Evolutionary conservation across 2,329 filamentous ascomycete species (phyloP), one percentile per base, ranked within the genome.

Genomic region (Fusarium oligoseptatum): DNA sequence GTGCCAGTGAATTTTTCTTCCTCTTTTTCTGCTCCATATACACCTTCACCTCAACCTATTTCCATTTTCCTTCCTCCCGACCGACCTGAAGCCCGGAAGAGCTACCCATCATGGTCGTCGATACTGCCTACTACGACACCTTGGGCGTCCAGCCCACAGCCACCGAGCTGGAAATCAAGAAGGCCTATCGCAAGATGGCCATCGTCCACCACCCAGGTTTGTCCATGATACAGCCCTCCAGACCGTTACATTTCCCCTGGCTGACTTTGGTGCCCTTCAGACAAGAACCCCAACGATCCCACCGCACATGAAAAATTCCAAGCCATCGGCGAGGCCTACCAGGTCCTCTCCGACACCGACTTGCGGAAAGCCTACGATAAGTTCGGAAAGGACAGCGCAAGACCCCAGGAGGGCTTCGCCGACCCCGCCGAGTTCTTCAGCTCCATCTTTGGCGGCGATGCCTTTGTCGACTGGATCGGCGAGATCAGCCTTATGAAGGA

Each of bases 401-500:
- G 96, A 81, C 97, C 97, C 1, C 91, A 92, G 78, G 94, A 95
- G 79, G 97, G 97, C 72, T 99, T 99, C 83, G 94, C 94, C 87
- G 97, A 99, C 83, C 97, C 97, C 1, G 90, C 95, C 74, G 97
- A 99, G 85, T 99, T 99, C 89, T 99, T 99, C 86, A 94, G 94
- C 80, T 97, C 95, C 87, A 99, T 99, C 78, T 99, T 99, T 81
- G 97, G 97, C 77, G 97, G 97, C 70, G 96, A 98, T 79, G 95
- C 96, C 14, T 99, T 99, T 80, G 88, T 93, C 71, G 96, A 99
- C 86, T 95, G 97, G 88, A 98, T 99, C 80, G 97, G 97, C 76
- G 97, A 99, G 88, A 98, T 99, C 78, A 97, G 94, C 60, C 91
- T 99, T 67, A 98, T 99, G 94, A 98, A 98, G 87, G 97, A 99